phyloP scores from a whole-genome alignment of 129 eudicot genomes.

The Artemisia annua region DNA sequence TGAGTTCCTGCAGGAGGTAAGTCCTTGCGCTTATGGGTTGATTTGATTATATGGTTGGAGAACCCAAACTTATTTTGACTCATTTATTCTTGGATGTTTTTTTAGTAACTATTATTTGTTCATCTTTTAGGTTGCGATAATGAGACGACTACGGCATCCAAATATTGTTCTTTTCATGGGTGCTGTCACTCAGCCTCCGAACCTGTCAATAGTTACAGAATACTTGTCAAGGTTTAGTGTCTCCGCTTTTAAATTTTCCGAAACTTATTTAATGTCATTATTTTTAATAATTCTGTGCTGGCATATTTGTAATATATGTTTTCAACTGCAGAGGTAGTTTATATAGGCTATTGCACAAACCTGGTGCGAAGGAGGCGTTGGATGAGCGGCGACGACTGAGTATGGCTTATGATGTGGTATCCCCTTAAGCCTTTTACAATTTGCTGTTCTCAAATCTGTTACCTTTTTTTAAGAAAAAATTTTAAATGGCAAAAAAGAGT shows the following conservation, averaged over 20 bases:
- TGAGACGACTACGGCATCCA: conserved; percentile 85
- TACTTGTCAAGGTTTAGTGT: conserved; percentile 66
- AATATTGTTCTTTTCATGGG: conserved; percentile 90
- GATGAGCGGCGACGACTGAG: conserved; percentile 75
- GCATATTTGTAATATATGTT: conserved; percentile 1
- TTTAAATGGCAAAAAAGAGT: neutral
- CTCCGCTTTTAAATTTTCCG: neutral
- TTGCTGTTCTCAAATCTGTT: conserved; percentile 18
- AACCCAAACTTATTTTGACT: neutral
- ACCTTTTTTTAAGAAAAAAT: too few species aligned
- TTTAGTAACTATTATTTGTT: conserved; percentile 24
- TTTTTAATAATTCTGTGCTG: neutral
- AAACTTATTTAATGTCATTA: too few species aligned
- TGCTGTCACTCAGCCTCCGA: conserved; percentile 87
- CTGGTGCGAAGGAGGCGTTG: conserved; percentile 65
- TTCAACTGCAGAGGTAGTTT: conserved; percentile 75
- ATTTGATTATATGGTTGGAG: neutral
- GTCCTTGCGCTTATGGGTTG: neutral
- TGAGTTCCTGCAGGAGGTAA: conserved; percentile 77
- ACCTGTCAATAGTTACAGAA: conserved; percentile 82
- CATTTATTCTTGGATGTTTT: neutral
- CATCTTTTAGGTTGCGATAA: conserved; percentile 64
- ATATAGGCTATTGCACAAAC: conserved; percentile 66
- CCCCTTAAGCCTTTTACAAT: conserved; percentile 12
- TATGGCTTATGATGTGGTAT: conserved; percentile 94